Percentiles rank a stretch among this genome's conserved stretches.
These are phyloP conservation scores for Suaeda aralocaspica DNA, from an alignment of 148 eudicot genomes.

Conservation along the genomic window DNA sequence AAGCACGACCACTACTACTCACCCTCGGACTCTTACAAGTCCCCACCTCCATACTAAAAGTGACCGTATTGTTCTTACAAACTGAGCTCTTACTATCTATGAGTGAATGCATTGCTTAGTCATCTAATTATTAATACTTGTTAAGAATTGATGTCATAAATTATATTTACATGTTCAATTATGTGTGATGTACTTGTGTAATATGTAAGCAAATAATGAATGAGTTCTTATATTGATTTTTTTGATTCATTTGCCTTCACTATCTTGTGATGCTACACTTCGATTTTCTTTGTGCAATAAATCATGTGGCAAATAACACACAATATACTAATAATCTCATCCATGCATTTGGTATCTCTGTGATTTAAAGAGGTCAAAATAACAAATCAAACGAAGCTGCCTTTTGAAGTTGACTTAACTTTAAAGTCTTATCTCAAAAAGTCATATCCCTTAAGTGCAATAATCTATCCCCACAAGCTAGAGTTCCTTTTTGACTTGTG, in stretches of 20 bases:
- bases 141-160: background rate
- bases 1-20: background rate
- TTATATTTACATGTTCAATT: background rate
- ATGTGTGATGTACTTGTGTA: background rate
- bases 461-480: too few species aligned
- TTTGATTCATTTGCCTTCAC: background rate
- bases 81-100: too few species aligned
- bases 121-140: background rate
- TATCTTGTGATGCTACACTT: background rate
- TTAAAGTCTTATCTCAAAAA: too few species aligned
- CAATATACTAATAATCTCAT: background rate
- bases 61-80: too few species aligned
- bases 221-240: background rate
- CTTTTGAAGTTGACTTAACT: too few species aligned
- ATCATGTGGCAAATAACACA: background rate
- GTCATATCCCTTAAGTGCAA: too few species aligned
- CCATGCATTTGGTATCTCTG: too few species aligned
- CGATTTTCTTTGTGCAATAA: background rate
- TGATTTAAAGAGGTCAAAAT: too few species aligned
- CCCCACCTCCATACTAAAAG: slow-evolving; percentile 8
- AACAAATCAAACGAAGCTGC: too few species aligned
- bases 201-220: background rate
- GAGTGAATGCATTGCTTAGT: too few species aligned
- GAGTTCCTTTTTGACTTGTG: too few species aligned
- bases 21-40: background rate